A percentile compares a stretch with the other conserved stretches of the same genome.
Evolutionary conservation across 169 alveolate genomes (phyloP).

Genomic region (Plasmodium sp.): DNA sequence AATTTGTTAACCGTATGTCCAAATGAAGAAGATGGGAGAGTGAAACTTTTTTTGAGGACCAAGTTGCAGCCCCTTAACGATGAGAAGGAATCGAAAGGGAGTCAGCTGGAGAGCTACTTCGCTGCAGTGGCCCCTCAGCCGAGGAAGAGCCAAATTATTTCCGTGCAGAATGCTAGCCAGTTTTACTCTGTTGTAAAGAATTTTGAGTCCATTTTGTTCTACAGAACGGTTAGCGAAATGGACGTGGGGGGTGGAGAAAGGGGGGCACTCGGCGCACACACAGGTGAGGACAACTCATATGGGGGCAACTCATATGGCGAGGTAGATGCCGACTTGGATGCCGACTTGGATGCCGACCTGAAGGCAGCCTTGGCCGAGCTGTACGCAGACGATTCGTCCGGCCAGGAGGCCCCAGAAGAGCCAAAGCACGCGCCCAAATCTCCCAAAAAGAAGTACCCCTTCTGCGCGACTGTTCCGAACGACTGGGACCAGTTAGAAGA

Average conservation of each 20-base stretch:
- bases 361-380: neutral
- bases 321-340: neutral
- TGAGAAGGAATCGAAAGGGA: neutral
- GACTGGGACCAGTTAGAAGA: neutral
- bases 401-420: neutral
- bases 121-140: neutral
- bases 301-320: neutral
- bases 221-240: conserved; percentile 26
- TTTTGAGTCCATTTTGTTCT: conserved; percentile 28
- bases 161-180: conserved; percentile 54
- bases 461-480: neutral
- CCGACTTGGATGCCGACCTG: neutral
- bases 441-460: neutral
- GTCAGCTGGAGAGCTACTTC: neutral
- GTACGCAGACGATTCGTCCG: neutral
- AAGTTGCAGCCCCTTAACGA: neutral
- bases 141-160: conserved; percentile 11
- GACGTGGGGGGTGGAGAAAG: neutral
- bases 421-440: neutral
- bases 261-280: neutral
- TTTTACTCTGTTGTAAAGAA: conserved; percentile 38
- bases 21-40: neutral
- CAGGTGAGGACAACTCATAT: neutral
- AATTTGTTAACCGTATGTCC: neutral
- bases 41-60: conserved; percentile 38